Conservation (phyloP, 805 yeast genomes). For the Wickerhamomyces bisporus region DNA sequence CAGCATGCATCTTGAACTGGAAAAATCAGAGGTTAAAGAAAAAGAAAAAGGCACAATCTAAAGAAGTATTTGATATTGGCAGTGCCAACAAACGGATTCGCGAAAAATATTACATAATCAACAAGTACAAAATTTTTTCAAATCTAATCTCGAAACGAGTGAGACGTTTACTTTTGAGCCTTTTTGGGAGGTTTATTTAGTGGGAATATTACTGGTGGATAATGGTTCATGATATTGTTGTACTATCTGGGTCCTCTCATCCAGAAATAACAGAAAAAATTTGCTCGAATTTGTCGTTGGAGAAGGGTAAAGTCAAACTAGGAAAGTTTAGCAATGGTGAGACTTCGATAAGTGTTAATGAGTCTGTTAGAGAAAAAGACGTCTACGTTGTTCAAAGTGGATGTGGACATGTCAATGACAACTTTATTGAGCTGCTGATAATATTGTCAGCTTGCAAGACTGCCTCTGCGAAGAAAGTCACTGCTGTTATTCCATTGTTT, state of each 20-base stretch:
- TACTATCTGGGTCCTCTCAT: conserved; percentile 89
- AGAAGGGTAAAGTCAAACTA: conserved; percentile 59
- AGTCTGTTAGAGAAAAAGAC: conserved; percentile 93
- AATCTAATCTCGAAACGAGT: too few relatives aligned
- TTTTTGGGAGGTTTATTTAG: too few relatives aligned
- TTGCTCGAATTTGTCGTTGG: conserved; percentile 71
- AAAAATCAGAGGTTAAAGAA: too few relatives aligned
- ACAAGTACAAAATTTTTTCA: too few relatives aligned
- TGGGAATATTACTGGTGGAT: too few relatives aligned
- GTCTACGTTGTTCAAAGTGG: conserved; percentile 94
- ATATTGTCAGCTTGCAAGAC: conserved; percentile 94
- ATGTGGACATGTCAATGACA: conserved; percentile 80
- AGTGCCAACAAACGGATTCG: too few relatives aligned
- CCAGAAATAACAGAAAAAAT: conserved; percentile 71
- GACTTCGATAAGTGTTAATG: conserved; percentile 77
- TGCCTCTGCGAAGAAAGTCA: conserved; percentile 93
- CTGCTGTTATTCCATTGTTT: conserved; percentile 91
- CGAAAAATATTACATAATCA: too few relatives aligned
- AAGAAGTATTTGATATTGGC: too few relatives aligned
- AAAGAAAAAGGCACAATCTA: too few relatives aligned
- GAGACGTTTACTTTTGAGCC: too few relatives aligned
- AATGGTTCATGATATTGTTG: conserved; percentile 72
- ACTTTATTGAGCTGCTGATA: conserved; percentile 90
- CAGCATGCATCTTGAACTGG: background rate
- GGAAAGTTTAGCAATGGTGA: conserved; percentile 87